Percentiles rank a stretch among this genome's conserved stretches.
Conservation (phyloP, 257 asterid genomes). For the Cruciata laevipes region DNA sequence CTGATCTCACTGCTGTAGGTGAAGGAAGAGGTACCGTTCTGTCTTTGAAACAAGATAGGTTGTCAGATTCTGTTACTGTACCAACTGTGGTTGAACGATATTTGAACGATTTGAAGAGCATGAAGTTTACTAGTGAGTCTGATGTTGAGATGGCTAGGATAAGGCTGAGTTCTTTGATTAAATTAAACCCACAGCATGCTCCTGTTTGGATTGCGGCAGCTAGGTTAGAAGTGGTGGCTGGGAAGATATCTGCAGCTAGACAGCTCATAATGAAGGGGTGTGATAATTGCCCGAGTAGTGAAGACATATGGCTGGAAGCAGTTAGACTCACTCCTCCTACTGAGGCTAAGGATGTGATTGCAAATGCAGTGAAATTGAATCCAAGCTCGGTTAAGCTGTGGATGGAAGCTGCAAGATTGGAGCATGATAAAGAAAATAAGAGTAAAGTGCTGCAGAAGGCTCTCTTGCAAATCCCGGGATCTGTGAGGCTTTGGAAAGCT, state of each 20-base stretch:
- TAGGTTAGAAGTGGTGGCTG: constrained; percentile 93
- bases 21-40: constrained; percentile 95
- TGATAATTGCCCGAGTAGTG: constrained; percentile 85
- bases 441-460: constrained; percentile 77
- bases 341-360: constrained; percentile 87
- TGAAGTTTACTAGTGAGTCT: constrained; percentile 87
- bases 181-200: constrained; percentile 82
- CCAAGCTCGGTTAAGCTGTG: constrained; percentile 86
- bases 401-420: constrained; percentile 89
- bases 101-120: constrained; percentile 87
- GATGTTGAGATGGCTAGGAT: constrained; percentile 87
- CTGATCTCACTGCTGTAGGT: constrained; percentile 94
- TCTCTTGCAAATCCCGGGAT: constrained; percentile 70
- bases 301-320: constrained; percentile 93
- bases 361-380: constrained; percentile 68
- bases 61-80: constrained; percentile 81
- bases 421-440: constrained; percentile 58
- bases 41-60: constrained; percentile 73
- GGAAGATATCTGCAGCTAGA: constrained; percentile 67
- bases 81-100: constrained; percentile 91
- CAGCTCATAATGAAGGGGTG: constrained; percentile 70
- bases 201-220: constrained; percentile 99
- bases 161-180: constrained; percentile 72
- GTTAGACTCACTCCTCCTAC: constrained; percentile 64
- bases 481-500: constrained; percentile 92